Evolutionary conservation across 78 protist species (phyloP), one percentile per base, ranked within the genome.

Genomic region (Dictyostelium capitatum): DNA sequence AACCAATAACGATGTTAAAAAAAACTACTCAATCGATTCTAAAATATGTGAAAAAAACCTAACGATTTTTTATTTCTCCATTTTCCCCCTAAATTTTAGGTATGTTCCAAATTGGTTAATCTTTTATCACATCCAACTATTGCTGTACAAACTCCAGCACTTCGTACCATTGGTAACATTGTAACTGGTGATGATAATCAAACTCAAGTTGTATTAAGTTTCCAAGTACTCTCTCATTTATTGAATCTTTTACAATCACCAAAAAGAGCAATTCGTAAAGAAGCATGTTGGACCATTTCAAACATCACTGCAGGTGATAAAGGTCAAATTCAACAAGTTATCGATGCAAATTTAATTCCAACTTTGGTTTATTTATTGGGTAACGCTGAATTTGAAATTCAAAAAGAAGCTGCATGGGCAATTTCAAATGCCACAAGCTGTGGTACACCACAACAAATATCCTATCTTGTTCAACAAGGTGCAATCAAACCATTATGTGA

Each of bases 361-460:
- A 51, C 92, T 15, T 94, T 99, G 54, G 14, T 98, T 19, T 17
- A 50, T 30, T 41, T 90, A 28, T 84, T 98, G 41, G 6, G 2
- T 41, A 70, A 20, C 0, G 95, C 64, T 51, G 98, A 97, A n/a
- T 83, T 96, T 43, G 98, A 95, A 37, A 95, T 98, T 23, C 59
- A 81, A 23, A 97, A 98, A 93, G 99, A 99, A 79, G 99, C 99
- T 25, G 95, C 97, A 6, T 99, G 99, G 99, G 98, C 99, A 37
- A 87, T 99, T 51, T 89, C 98, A 72, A 99, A 99, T 80, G 99
- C 97, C 11, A 94, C 97, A 11, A 32, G 87, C 2, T 98, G 98
- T 14, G 99, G 99, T 65, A 47, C 92, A 1, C 65, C 51, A 15
- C 90, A 90, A 62, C 99, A 98, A 82, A 83, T 99, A 54, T 0